Base-by-base conservation (phyloP, 345 rosid species). In the Luvunga scandens region DNA sequence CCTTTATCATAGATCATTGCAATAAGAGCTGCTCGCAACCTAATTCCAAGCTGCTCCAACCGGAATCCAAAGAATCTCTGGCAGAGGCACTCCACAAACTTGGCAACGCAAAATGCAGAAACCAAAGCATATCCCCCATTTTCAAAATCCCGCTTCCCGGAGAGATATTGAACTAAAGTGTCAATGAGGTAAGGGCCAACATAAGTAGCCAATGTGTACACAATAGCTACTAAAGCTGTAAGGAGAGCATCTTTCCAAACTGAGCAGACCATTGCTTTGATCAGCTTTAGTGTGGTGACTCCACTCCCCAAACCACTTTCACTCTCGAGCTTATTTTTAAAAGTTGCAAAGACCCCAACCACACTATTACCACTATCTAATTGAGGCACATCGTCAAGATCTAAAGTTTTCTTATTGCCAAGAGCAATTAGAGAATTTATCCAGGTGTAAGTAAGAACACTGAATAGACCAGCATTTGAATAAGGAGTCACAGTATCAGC, bases 301-400 rank as follows among this genome's bases (percentile, higher is more conserved):
- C 84, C 72, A 75, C 78, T 77, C 63, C 81, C 68, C 76, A 31
- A 79, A 2, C 81, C 75, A 24, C 77, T 79, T 77, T 78, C 81
- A 63, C 79, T 60, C 59, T 87, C 87, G 21, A 91, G 89, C 82
- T 87, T 88, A 72, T 59, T 82, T 77, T 75, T 83, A 75, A 87
- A 84, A 69, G 48, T 68, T 34, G 86, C 82, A 16, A 85, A 89
- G 36, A 84, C 71, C 76, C 83, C 81, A 36, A 77, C 78, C 9
- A 88, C 87, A 50, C 92, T 87, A 66, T 89, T 91, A 45, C 9
- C 59, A 21, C 71, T 82, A 76, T 86, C 87, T 71, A 91, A 92
- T 74, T 91, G 91, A n/a, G 95, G 95, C 77, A 89, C 90, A 83
- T 89, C 92, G 77, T 87, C 92, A 9, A 86, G 85, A 81, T 91